These are phyloP conservation scores for Cercospora sesami DNA, from an alignment of 2,329 filamentous ascomycete genomes.

Conservation along the genomic window DNA sequence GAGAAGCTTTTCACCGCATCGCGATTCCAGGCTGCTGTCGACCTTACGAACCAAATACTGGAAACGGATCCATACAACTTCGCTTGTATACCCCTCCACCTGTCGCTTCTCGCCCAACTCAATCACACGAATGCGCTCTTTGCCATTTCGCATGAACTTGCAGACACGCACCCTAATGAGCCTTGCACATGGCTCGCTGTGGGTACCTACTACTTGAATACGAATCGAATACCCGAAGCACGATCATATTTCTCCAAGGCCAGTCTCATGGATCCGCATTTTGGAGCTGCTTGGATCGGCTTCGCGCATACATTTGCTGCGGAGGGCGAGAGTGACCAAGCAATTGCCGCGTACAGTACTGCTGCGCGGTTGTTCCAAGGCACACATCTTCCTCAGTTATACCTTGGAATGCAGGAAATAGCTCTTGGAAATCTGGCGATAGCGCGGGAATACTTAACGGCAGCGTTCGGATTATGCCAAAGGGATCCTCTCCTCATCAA, in stretches of 20 bases:
- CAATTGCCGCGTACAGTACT: slow-evolving; percentile 95
- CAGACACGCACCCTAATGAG: slow-evolving; percentile 87
- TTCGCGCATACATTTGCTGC: slow-evolving; percentile 98
- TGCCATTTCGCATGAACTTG: slow-evolving; percentile 85
- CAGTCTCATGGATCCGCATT: slow-evolving; percentile 95
- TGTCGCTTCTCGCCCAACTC: slow-evolving; percentile 88
- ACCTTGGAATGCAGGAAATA: slow-evolving; percentile 97
- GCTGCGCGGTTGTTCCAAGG: slow-evolving; percentile 94
- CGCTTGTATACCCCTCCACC: slow-evolving; percentile 80
- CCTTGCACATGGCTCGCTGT: slow-evolving; percentile 92
- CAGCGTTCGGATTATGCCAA: slow-evolving; percentile 78
- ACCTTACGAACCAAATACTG: slow-evolving; percentile 80
- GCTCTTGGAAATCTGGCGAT: slow-evolving; percentile 92
- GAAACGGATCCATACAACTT: slow-evolving; percentile 87
- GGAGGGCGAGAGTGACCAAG: slow-evolving; percentile 96
- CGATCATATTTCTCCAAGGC: slow-evolving; percentile 96
- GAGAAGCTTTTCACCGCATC: slow-evolving; percentile 94
- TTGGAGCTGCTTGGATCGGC: slow-evolving; percentile 96
- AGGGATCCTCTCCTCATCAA: slow-evolving; percentile 89
- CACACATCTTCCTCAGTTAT: slow-evolving; percentile 91
- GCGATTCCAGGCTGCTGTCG: slow-evolving; percentile 82
- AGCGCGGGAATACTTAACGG: slow-evolving; percentile 90
- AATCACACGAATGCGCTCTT: slow-evolving; percentile 85
- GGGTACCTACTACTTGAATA: slow-evolving; percentile 89
- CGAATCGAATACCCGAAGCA: slow-evolving; percentile 86